Base-by-base conservation (phyloP, 805 yeast genomes). In the Candida dajiaensis region DNA sequence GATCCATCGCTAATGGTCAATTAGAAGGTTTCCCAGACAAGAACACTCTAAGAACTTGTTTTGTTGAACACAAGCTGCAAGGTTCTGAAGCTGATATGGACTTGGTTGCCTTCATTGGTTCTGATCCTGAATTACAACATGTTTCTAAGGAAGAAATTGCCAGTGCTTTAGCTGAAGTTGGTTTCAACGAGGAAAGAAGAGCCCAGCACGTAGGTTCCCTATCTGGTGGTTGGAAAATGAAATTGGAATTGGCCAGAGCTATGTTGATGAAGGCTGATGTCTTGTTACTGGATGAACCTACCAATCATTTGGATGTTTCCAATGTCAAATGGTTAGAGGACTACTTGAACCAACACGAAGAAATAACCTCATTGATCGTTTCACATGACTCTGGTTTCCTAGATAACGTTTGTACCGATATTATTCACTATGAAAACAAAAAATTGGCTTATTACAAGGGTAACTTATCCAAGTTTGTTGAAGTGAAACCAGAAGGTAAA, bases 171-270 rank as follows among this genome's bases (percentile, higher is more conserved):
- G 81, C 71, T 40, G 80, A 79, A 43, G 98, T 92, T 66, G 98
- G 98, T 2, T 92, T 92, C 67, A 83, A 94, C 55, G 94, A 85
- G 47, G 92, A 83, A 63, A 82, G 97, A 72, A 79, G 95, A 65
- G 77, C 78, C 26, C 97, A 90, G 70, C 78, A 87, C 41, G 97
- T 94, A 48, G 97, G 97, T 36, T 87, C 97, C 2, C 73, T 92
- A 49, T 88, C 97, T 39, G 99, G 99, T 69, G 99, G 99, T 68
- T 92, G 99, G 99, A 94, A 94, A 71, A 92, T 92, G 99, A 92
- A 92, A 72, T 78, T 92, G 57, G 98, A 90, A 70, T 76, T 92
- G 61, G 99, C 98, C n/a, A 84, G 97, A 72, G 99, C 98, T 33
- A 90, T 92, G 97, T 74, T 92, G 57, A 87, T 89, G 89, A 89